A percentile compares a stretch with the other conserved stretches of the same genome.
These are phyloP conservation scores for Cicer yamashitae DNA, from an alignment of 306 rosid genomes.

Conservation along the genomic window DNA sequence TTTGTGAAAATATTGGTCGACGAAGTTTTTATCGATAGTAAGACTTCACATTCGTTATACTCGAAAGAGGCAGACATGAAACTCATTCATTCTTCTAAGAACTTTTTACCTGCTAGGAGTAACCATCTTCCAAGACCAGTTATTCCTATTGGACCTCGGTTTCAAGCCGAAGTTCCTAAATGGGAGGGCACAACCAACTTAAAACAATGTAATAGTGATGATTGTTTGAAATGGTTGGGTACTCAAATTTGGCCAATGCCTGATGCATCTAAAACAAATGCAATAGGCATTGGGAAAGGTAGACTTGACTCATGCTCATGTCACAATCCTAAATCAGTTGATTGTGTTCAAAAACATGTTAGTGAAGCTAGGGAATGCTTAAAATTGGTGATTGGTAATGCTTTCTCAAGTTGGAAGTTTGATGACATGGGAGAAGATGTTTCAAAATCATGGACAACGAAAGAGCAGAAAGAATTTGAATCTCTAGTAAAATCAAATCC, in stretches of 20 bases:
- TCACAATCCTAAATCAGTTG: conserved; percentile 38
- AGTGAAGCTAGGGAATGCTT: conserved; percentile 40
- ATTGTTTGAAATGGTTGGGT: conserved; percentile 50
- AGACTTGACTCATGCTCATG: conserved; percentile 45
- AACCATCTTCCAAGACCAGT: conserved; percentile 20
- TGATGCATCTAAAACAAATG: background rate
- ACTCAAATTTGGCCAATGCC: conserved; percentile 43
- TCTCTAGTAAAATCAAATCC: conserved; percentile 31
- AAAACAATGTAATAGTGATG: background rate
- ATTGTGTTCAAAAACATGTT: conserved; percentile 44
- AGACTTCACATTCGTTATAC: conserved; percentile 3
- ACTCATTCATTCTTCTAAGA: background rate
- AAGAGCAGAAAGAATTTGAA: conserved; percentile 41
- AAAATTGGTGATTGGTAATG: conserved; percentile 41
- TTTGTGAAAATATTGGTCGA: background rate
- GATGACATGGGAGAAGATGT: conserved; percentile 52
- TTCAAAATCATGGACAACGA: conserved; percentile 48
- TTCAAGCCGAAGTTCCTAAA: conserved; percentile 58
- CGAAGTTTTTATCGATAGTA: conserved; percentile 1
- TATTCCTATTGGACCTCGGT: conserved; percentile 57
- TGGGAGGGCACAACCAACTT: conserved; percentile 37
- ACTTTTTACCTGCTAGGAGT: background rate
- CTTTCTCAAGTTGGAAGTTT: conserved; percentile 52
- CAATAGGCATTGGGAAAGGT: conserved; percentile 42
- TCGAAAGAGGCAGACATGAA: conserved; percentile 25